A percentile compares a stretch with the other conserved stretches of the same genome.
phyloP scores from a whole-genome alignment of 441 rosid species.

The Gossypium gossypioides region DNA sequence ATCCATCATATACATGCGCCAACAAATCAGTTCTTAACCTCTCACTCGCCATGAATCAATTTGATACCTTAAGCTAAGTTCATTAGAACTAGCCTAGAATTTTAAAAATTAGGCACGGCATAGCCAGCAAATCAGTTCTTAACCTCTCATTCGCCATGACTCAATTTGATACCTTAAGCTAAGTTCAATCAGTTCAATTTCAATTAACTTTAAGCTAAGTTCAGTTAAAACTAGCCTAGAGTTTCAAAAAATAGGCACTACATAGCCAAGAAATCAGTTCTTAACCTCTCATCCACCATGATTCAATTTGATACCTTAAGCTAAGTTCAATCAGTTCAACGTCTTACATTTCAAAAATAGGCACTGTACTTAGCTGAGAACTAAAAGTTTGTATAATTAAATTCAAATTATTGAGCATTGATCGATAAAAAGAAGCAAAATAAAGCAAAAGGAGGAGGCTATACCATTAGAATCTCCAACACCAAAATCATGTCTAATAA shows the following conservation, averaged over 20 bases:
- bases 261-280: neutral
- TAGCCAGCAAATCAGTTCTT: neutral
- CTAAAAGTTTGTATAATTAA: neutral
- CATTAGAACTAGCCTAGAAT: neutral
- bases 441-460: constrained; percentile 18
- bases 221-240: neutral
- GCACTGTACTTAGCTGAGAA: neutral
- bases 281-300: neutral
- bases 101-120: neutral
- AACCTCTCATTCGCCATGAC: neutral
- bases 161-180: neutral
- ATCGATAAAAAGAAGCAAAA: neutral
- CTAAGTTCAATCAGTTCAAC: neutral
- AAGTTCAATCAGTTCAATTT: too few species aligned
- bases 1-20: neutral
- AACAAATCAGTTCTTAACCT: neutral
- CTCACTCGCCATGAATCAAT: neutral
- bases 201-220: too few species aligned
- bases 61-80: neutral
- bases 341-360: neutral
- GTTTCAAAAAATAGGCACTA: neutral
- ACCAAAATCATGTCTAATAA: constrained; percentile 83
- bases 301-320: neutral
- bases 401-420: neutral
- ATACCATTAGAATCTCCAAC: constrained; percentile 66